Conservation (phyloP, 352 stramenopile genomes). For the Pythium monospermum region DNA sequence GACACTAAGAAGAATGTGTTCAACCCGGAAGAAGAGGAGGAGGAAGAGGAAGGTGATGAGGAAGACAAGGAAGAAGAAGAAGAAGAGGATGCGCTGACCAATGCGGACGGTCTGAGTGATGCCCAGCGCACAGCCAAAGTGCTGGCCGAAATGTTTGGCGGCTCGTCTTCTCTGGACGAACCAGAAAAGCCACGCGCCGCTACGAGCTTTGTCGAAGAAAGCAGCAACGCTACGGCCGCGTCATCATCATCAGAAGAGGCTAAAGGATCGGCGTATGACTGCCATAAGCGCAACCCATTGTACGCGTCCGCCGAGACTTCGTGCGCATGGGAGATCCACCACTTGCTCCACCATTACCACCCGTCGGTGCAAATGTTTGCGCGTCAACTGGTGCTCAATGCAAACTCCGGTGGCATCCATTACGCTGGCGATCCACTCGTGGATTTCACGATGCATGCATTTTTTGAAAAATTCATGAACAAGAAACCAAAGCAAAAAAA, state of each 20-base stretch:
- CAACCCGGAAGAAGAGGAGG: slow-evolving; percentile 23
- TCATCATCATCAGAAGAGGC: too few species aligned
- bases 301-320: slow-evolving; percentile 65
- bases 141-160: slow-evolving; percentile 64
- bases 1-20: slow-evolving; percentile 37
- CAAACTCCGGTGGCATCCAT: slow-evolving; percentile 60
- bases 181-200: slow-evolving; percentile 15
- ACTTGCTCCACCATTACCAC: slow-evolving; percentile 94
- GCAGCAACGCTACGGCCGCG: slow-evolving; percentile 12
- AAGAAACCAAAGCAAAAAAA: slow-evolving; percentile 92
- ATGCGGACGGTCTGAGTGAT: slow-evolving; percentile 40
- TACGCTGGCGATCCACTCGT: slow-evolving; percentile 95
- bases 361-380: slow-evolving; percentile 94
- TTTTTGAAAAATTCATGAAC: slow-evolving; percentile 99
- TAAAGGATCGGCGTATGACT: slow-evolving; percentile 53
- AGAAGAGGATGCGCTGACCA: slow-evolving; percentile 32
- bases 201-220: slow-evolving; percentile 37
- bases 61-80: slow-evolving; percentile 15
- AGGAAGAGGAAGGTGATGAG: too few species aligned
- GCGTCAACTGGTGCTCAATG: slow-evolving; percentile 66
- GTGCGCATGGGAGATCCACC: slow-evolving; percentile 91
- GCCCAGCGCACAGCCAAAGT: slow-evolving; percentile 48
- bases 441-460: slow-evolving; percentile 96
- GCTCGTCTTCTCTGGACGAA: slow-evolving; percentile 13
- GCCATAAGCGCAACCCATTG: slow-evolving; percentile 83